Conservation (phyloP, 2,329 filamentous ascomycete species). For the Xenosphaeropsis pyriputrescens region DNA sequence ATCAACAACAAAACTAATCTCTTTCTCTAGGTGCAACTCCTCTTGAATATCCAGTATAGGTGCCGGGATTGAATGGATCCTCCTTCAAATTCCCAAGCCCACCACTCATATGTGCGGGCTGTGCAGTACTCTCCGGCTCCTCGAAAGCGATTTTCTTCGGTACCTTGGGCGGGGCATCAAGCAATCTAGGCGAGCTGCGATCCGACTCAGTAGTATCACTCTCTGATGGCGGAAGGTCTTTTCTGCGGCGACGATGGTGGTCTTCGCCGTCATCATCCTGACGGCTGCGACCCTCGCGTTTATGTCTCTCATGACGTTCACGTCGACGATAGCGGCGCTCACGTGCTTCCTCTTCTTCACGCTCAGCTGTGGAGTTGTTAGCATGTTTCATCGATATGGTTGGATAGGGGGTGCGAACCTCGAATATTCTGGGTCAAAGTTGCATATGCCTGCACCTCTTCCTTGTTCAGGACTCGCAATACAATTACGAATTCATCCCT, state of each 20-base stretch:
- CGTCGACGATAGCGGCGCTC: conserved; percentile 15
- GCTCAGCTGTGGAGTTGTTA: conserved; percentile 3
- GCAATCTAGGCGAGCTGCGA: conserved; percentile 10
- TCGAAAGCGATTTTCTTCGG: conserved; percentile 2
- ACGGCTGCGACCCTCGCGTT: conserved; percentile 12
- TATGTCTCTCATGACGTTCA: conserved; percentile 17
- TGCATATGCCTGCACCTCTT: conserved; percentile 82
- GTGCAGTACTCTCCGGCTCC: conserved; percentile 5
- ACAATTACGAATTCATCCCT: conserved; percentile 92
- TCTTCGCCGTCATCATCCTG: conserved; percentile 4
- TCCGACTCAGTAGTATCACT: conserved; percentile 11
- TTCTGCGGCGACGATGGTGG: conserved; percentile 2
- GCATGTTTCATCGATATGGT: neutral
- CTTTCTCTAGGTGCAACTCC: conserved; percentile 3
- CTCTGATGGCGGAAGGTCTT: conserved; percentile 6
- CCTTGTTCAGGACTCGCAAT: conserved; percentile 69
- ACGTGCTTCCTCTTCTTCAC: conserved; percentile 15
- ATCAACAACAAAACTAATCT: no score
- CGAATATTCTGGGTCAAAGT: conserved; percentile 68
- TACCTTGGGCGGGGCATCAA: conserved; percentile 11
- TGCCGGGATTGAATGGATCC: conserved; percentile 5
- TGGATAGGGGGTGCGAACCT: conserved; percentile 35
- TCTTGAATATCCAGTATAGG: conserved; percentile 9
- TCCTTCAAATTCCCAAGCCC: conserved; percentile 10
- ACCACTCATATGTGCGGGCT: conserved; percentile 12